phyloP scores from a whole-genome alignment of 352 stramenopile species.

The Phytophthora pseudosyringae region DNA sequence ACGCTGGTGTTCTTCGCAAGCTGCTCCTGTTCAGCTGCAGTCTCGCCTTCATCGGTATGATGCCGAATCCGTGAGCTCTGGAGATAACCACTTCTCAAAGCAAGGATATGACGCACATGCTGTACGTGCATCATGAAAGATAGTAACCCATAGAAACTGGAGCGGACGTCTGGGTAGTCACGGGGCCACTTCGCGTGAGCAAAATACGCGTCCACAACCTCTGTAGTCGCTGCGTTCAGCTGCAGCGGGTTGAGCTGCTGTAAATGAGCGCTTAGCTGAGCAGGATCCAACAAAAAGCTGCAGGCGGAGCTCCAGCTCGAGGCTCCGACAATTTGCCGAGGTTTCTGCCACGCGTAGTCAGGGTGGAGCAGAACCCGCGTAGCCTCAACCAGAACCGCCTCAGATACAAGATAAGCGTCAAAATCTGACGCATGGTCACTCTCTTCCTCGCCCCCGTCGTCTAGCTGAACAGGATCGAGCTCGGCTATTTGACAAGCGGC shows the following conservation, averaged over 20 bases:
- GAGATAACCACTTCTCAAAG: conserved; percentile 34
- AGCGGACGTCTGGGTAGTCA: conserved; percentile 32
- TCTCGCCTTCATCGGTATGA: neutral
- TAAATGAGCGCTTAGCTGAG: conserved; percentile 33
- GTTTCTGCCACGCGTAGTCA: conserved; percentile 43
- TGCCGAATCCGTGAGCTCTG: neutral
- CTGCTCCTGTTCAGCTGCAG: neutral
- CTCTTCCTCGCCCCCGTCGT: conserved; percentile 7
- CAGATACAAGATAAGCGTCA: conserved; percentile 63
- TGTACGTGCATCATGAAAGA: conserved; percentile 50
- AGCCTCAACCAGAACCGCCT: conserved; percentile 64
- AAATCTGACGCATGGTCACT: conserved; percentile 41
- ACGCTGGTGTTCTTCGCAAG: conserved; percentile 28
- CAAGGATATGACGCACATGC: conserved; percentile 38
- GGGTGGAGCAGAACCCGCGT: conserved; percentile 51
- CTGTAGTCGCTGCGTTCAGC: conserved; percentile 3
- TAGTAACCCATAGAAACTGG: conserved; percentile 41
- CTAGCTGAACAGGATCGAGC: conserved; percentile 14
- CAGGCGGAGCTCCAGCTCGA: conserved; percentile 64
- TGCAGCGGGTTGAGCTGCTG: conserved; percentile 10
- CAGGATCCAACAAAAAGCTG: conserved; percentile 44
- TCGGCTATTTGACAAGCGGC: conserved; percentile 29
- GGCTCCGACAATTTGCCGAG: conserved; percentile 56
- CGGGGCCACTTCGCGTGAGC: conserved; percentile 40
- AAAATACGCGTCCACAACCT: conserved; percentile 50